phyloP scores from a whole-genome alignment of 305 asterid genomes.

The Fraxinus platypoda region DNA sequence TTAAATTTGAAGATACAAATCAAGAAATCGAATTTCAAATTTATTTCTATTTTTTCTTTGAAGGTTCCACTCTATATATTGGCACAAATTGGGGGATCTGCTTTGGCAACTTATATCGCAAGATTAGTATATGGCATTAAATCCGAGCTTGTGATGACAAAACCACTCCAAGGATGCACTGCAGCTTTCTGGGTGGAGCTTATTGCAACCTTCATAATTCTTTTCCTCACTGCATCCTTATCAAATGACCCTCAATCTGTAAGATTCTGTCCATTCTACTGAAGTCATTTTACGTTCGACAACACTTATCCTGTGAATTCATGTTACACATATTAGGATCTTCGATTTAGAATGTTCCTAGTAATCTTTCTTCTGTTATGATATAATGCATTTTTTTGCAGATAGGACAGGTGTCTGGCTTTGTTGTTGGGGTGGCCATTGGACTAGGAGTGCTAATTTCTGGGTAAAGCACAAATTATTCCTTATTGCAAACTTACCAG shows the following conservation, averaged over 20 bases:
- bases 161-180: constrained; percentile 56
- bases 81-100: constrained; percentile 78
- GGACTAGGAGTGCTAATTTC: constrained; percentile 78
- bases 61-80: constrained; percentile 68
- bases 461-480: constrained; percentile 42
- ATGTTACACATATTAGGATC: neutral
- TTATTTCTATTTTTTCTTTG: neutral
- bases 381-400: constrained; percentile 27
- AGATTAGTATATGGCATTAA: constrained; percentile 48
- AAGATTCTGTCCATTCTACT: constrained; percentile 13
- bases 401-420: constrained; percentile 56
- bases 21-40: neutral
- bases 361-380: neutral
- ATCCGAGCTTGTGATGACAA: constrained; percentile 59
- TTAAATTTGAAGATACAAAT: neutral
- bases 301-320: neutral
- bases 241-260: constrained; percentile 50
- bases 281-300: neutral
- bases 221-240: constrained; percentile 61
- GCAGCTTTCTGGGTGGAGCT: constrained; percentile 74
- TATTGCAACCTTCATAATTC: constrained; percentile 64
- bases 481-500: neutral
- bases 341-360: neutral
- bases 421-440: constrained; percentile 66
- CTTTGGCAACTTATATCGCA: constrained; percentile 56